phyloP scores from a whole-genome alignment of 2,329 filamentous ascomycete genomes.

The Penicillium digitatum region DNA sequence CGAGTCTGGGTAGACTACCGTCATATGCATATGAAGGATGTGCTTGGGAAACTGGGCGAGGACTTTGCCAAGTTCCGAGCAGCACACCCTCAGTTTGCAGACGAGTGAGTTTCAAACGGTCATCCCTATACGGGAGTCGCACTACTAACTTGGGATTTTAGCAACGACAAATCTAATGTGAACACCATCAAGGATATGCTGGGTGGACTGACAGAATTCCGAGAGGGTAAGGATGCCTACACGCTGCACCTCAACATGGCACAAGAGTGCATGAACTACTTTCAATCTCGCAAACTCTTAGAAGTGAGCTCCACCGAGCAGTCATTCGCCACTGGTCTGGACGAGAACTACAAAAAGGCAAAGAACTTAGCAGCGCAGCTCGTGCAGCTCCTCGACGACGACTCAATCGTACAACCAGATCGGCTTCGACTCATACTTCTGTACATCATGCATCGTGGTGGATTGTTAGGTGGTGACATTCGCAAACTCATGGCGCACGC shows the following conservation, averaged over 20 bases:
- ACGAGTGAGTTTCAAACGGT: slow-evolving; percentile 48
- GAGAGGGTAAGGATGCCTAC: slow-evolving; percentile 92
- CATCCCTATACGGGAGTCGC: neutral
- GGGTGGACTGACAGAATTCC: slow-evolving; percentile 87
- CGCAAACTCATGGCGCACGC: slow-evolving; percentile 80
- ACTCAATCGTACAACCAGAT: slow-evolving; percentile 66
- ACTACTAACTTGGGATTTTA: slow-evolving; percentile 23
- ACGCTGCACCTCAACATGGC: slow-evolving; percentile 95
- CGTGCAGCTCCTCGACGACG: slow-evolving; percentile 82
- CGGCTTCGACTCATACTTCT: slow-evolving; percentile 79
- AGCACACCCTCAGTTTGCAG: slow-evolving; percentile 87
- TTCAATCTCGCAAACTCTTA: slow-evolving; percentile 76
- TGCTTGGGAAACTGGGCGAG: slow-evolving; percentile 84
- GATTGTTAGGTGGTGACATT: slow-evolving; percentile 78
- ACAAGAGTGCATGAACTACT: slow-evolving; percentile 92
- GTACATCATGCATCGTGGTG: slow-evolving; percentile 81
- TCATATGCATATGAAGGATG: slow-evolving; percentile 96
- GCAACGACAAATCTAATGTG: slow-evolving; percentile 67
- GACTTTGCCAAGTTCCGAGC: slow-evolving; percentile 91
- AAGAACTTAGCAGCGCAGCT: slow-evolving; percentile 85
- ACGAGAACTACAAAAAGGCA: slow-evolving; percentile 86
- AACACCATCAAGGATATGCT: slow-evolving; percentile 97
- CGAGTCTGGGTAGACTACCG: slow-evolving; percentile 93
- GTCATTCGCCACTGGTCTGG: slow-evolving; percentile 82
- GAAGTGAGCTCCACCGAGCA: slow-evolving; percentile 89